Evolutionary conservation across 202 grass and related monocot genomes (phyloP).

Genomic region (Saccharum hybrid): DNA sequence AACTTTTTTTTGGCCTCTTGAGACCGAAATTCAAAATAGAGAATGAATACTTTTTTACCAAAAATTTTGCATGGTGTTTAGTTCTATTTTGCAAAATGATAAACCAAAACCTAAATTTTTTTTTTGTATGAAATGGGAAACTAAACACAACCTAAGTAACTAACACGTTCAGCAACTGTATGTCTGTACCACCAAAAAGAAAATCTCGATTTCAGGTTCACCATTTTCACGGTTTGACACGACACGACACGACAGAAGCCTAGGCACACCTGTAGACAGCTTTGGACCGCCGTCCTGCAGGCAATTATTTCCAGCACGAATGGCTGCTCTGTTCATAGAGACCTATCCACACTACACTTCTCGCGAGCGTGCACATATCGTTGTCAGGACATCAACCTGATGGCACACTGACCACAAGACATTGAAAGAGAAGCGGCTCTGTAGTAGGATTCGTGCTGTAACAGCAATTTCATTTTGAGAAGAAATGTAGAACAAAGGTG

Average conservation of each 20-base stretch:
- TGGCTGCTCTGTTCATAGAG: constrained; percentile 49
- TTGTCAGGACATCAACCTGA: constrained; percentile 51
- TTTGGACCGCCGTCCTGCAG: constrained; percentile 16
- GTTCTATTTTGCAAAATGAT: too few relatives aligned
- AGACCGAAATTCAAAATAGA: too few relatives aligned
- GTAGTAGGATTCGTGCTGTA: constrained; percentile 58
- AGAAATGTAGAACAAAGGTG: too few relatives aligned
- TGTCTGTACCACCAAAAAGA: background rate
- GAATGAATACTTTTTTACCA: too few relatives aligned
- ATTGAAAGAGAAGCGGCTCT: constrained; percentile 34
- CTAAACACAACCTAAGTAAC: too few relatives aligned
- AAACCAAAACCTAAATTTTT: too few relatives aligned
- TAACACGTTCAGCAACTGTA: background rate
- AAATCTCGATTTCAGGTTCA: background rate
- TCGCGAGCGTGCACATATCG: constrained; percentile 42
- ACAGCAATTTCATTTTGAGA: constrained; percentile 29
- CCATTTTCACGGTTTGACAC: constrained; percentile 20
- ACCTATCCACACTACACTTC: constrained; percentile 34
- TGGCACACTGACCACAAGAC: constrained; percentile 47
- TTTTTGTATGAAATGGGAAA: too few relatives aligned
- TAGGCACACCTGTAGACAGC: constrained; percentile 29
- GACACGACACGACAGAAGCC: constrained; percentile 36
- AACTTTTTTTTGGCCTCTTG: too few relatives aligned
- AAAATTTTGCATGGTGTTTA: too few relatives aligned
- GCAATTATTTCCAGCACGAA: constrained; percentile 45